These are phyloP conservation scores for Leishmania guyanensis DNA, from an alignment of 208 protist genomes.

Conservation along the genomic window DNA sequence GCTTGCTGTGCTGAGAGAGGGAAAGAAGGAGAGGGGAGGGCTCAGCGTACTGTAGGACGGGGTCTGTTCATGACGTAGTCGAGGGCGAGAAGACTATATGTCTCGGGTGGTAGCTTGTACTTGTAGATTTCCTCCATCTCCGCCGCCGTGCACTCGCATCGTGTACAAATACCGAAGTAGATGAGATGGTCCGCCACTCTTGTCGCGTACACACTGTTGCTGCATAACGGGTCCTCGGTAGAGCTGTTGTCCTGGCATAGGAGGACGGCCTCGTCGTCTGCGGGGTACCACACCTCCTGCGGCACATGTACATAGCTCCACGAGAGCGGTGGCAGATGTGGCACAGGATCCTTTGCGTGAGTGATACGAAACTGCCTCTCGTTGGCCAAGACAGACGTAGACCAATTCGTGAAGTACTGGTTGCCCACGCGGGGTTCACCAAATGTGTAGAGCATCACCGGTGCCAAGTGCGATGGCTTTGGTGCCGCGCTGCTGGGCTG, in stretches of 20 bases:
- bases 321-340: constrained; percentile 49
- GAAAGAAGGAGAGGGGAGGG: neutral
- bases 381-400: constrained; percentile 24
- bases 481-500: neutral
- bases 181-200: constrained; percentile 49
- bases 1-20: neutral
- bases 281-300: constrained; percentile 57
- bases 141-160: constrained; percentile 37
- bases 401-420: constrained; percentile 43
- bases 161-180: constrained; percentile 60
- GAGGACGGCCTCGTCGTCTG: constrained; percentile 18
- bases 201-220: constrained; percentile 38
- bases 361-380: constrained; percentile 48
- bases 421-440: constrained; percentile 76
- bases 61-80: constrained; percentile 3
- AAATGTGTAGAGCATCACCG: constrained; percentile 73
- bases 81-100: constrained; percentile 8
- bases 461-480: constrained; percentile 7
- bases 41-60: neutral
- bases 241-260: constrained; percentile 39
- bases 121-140: constrained; percentile 26
- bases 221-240: constrained; percentile 55
- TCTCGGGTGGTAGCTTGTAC: constrained; percentile 12
- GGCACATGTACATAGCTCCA: constrained; percentile 52
- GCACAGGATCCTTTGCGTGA: constrained; percentile 55